Base-by-base conservation (phyloP, 2,329 filamentous ascomycete genomes). In the Decorospora gaudefroyi region DNA sequence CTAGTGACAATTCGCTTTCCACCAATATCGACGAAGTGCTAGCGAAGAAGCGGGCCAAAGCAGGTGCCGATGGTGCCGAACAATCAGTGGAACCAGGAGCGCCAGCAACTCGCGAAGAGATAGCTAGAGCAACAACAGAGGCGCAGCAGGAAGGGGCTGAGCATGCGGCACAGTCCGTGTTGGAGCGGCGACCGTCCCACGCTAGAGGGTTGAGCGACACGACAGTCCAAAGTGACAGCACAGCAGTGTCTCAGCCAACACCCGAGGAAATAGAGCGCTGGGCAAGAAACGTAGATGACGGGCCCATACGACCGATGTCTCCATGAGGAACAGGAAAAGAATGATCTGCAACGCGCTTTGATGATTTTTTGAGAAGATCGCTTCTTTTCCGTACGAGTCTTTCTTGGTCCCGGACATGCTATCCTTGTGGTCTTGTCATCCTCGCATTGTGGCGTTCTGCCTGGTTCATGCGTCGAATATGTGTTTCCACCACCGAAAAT, bases 171-270 rank as follows among this genome's bases (percentile, higher is more conserved):
- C 19, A 40, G 7, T 18, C 36, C 16, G 26, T 19, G n/a, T 19
- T 37, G 6, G 57, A 65, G 21, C 53, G 60, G 22, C 56, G 62
- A 1, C 62, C 65, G 18, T 61, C 64, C n/a, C 65, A 69, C 36
- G 42, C 55, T 4, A 48, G 67, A 28, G 65, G 61, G 2, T 38
- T 63, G 9, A 69, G 67, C 48, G 64, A 69, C 42, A 55, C 47
- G 2, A 68, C 66, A 3, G 41, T 68, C 1, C 53, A 62, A 17
- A 68, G 64, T 33, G 64, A 68, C 8, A 65, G 52, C 33, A 70
- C 67, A 26, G 67, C 58, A 6, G 61, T 69, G 7, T 67, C 63
- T n/a, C 55, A 67, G 19, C 64, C 65, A 1, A 68, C 65, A 22
- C 57, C 64, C 12, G 65, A 69, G 33, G 64, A 70, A 26, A 29